phyloP scores from a whole-genome alignment of 2,329 filamentous ascomycete species.

The Reticulascus tulasneorum region DNA sequence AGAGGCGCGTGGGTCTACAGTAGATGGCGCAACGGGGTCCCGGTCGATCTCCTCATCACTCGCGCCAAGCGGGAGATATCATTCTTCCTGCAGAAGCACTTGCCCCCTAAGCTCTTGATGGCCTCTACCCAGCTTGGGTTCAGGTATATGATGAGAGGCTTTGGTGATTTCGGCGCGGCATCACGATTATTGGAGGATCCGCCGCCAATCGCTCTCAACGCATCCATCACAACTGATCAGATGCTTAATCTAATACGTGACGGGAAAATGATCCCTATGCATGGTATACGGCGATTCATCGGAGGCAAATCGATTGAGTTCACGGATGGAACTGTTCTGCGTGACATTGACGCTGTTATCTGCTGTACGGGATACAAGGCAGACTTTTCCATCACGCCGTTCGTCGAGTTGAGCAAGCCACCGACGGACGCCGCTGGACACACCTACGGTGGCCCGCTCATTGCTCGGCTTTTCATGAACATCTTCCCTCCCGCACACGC shows the following conservation, averaged over 20 bases:
- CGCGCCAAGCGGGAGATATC: constrained; percentile 25
- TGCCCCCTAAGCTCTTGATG: constrained; percentile 11
- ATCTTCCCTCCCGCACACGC: constrained; percentile 34
- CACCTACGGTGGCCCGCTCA: constrained; percentile 22
- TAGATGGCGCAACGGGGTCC: constrained; percentile 25
- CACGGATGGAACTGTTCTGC: constrained; percentile 19
- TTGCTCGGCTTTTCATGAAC: constrained; percentile 33
- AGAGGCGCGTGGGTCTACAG: constrained; percentile 32
- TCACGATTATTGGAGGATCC: constrained; percentile 20
- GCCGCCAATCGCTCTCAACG: constrained; percentile 16
- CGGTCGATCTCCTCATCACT: constrained; percentile 29
- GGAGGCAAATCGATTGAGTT: constrained; percentile 20
- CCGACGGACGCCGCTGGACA: constrained; percentile 5
- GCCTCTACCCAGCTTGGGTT: constrained; percentile 4
- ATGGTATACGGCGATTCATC: constrained; percentile 20
- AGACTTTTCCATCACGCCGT: constrained; percentile 17
- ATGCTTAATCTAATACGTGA: constrained; percentile 21
- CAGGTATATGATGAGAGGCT: constrained; percentile 4
- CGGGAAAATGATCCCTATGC: constrained; percentile 21
- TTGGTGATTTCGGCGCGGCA: constrained; percentile 21
- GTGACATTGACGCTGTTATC: constrained; percentile 22
- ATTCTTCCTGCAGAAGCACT: constrained; percentile 21
- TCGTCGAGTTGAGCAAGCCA: constrained; percentile 18
- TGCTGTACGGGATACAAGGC: constrained; percentile 24
- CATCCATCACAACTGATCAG: constrained; percentile 19